Evolutionary conservation across 2,329 filamentous ascomycete genomes (phyloP).

Genomic region (Purpureocillium takamizusanense): DNA sequence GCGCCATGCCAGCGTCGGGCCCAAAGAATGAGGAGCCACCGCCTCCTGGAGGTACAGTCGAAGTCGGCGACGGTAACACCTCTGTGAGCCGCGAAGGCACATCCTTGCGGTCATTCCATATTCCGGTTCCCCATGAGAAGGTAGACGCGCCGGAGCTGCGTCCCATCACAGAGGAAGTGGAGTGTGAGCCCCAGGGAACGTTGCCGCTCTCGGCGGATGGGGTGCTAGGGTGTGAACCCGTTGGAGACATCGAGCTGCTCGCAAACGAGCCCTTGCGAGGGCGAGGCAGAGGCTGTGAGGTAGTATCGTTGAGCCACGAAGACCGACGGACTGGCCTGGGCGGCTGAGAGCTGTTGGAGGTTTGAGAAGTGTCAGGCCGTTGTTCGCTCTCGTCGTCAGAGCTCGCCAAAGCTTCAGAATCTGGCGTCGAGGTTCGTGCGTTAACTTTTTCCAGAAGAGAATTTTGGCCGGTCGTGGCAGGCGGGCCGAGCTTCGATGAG

Average conservation of each 20-base stretch:
- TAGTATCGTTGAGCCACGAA: constrained; percentile 80
- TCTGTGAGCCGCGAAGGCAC: constrained; percentile 65
- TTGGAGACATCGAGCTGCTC: constrained; percentile 68
- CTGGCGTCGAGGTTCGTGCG: constrained; percentile 76
- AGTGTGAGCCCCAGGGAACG: constrained; percentile 46
- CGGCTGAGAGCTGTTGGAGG: constrained; percentile 29
- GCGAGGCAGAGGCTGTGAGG: constrained; percentile 47
- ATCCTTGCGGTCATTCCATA: constrained; percentile 80
- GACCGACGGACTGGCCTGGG: constrained; percentile 61
- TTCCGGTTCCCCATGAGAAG: constrained; percentile 71
- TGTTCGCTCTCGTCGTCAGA: constrained; percentile 86
- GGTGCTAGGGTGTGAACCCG: constrained; percentile 71
- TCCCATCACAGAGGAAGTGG: constrained; percentile 36
- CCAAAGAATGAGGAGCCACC: constrained; percentile 38
- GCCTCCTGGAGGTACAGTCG: constrained; percentile 39
- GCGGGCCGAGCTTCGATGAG: constrained; percentile 41
- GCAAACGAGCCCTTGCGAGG: constrained; percentile 71
- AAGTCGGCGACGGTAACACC: constrained; percentile 67
- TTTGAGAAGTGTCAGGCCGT: constrained; percentile 43
- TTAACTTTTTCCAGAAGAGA: constrained; percentile 68
- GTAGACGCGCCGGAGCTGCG: constrained; percentile 37
- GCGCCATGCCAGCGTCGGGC: constrained; percentile 33
- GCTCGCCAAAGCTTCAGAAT: constrained; percentile 87
- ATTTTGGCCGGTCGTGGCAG: constrained; percentile 48
- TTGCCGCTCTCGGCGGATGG: constrained; percentile 56